These are phyloP conservation scores for Zymoseptoria brevis DNA, from an alignment of 2,329 filamentous ascomycete species.

Conservation along the genomic window DNA sequence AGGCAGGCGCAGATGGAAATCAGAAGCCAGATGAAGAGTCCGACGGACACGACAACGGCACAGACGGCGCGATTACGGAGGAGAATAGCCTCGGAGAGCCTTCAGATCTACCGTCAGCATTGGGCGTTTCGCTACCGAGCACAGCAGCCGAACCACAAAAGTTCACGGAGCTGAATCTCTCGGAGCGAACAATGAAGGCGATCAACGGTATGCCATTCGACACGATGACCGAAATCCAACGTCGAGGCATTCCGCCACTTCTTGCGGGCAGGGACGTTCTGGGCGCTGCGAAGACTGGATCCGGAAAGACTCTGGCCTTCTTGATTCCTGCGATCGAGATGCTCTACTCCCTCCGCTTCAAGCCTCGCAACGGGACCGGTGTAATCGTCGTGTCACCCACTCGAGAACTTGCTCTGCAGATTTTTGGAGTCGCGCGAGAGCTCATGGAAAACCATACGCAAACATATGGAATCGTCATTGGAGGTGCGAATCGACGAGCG, in stretches of 20 bases:
- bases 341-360: slow-evolving; percentile 82
- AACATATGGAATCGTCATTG: slow-evolving; percentile 92
- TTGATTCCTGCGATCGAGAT: slow-evolving; percentile 92
- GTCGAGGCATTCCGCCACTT: slow-evolving; percentile 75
- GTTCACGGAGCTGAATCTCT: slow-evolving; percentile 76
- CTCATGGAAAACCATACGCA: slow-evolving; percentile 90
- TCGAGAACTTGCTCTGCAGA: slow-evolving; percentile 86
- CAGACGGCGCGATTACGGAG: not conserved
- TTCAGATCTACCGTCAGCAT: slow-evolving; percentile 47
- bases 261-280: slow-evolving; percentile 87
- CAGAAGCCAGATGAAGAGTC: slow-evolving; percentile 28
- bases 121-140: slow-evolving; percentile 50
- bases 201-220: slow-evolving; percentile 88
- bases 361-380: slow-evolving; percentile 85
- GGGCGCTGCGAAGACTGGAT: slow-evolving; percentile 91
- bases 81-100: slow-evolving; percentile 26
- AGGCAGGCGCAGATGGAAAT: slow-evolving; percentile 28
- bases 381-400: slow-evolving; percentile 91
- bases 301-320: slow-evolving; percentile 92
- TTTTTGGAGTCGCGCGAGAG: slow-evolving; percentile 89
- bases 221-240: slow-evolving; percentile 93
- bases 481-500: slow-evolving; percentile 80
- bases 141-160: slow-evolving; percentile 56
- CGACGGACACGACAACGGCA: slow-evolving; percentile 16
- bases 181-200: slow-evolving; percentile 79